Conservation (phyloP, 2,329 filamentous ascomycete species). For the Colletotrichum sp. region DNA sequence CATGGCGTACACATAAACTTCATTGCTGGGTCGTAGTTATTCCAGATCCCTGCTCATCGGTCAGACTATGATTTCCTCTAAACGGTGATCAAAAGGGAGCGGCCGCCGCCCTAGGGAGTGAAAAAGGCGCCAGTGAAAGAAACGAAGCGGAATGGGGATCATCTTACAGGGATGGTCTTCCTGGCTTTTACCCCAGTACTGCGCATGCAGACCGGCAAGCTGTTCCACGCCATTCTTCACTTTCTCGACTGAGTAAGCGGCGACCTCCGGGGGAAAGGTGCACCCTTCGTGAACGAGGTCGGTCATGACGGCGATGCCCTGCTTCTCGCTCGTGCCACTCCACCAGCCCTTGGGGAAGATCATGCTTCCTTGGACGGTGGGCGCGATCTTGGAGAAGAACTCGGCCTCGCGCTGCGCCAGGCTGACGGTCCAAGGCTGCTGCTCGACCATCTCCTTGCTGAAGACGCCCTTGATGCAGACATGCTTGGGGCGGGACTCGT, state of each 20-base stretch:
- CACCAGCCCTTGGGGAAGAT: conserved; percentile 40
- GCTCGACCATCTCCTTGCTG: conserved; percentile 35
- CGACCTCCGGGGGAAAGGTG: conserved; percentile 36
- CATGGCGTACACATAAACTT: conserved; percentile 30
- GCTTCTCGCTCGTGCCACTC: conserved; percentile 35
- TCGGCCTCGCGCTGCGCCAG: conserved; percentile 38
- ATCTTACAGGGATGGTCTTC: conserved; percentile 30
- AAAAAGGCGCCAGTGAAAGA: background rate
- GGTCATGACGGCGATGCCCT: conserved; percentile 43
- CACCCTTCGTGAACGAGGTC: conserved; percentile 35
- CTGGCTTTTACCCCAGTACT: conserved; percentile 36
- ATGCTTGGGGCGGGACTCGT: conserved; percentile 19
- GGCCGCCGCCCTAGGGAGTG: background rate
- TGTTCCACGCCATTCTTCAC: conserved; percentile 41
- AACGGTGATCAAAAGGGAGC: background rate
- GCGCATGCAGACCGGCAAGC: conserved; percentile 43
- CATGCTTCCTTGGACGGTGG: conserved; percentile 19
- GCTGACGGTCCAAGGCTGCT: conserved; percentile 34
- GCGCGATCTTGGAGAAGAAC: conserved; percentile 40
- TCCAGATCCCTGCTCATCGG: conserved; percentile 24
- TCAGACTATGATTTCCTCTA: background rate
- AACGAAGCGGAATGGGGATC: background rate
- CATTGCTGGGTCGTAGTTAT: conserved; percentile 42
- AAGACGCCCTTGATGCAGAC: conserved; percentile 45
- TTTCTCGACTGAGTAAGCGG: conserved; percentile 31